Base-by-base conservation (phyloP, 23 red algal genomes). In the Chondrus crispus region DNA sequence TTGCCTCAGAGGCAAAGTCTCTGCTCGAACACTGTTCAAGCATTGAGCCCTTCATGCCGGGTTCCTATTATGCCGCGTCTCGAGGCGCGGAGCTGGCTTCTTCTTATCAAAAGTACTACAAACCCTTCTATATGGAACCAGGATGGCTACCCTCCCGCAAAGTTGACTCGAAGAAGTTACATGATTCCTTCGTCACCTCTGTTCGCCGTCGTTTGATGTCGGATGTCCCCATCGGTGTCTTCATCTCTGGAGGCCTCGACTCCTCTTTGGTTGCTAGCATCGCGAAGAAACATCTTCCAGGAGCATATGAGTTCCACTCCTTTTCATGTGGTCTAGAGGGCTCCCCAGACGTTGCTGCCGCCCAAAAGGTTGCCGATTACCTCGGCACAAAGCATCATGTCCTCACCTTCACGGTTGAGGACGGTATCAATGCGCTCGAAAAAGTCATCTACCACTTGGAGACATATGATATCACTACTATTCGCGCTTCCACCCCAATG, bases 401-500 rank as follows among this genome's bases (percentile, higher is more conserved):
- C 16, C 60, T 95, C 14, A 95, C 91, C 20, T 99, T 99, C 76
- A 99, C 94, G 19, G 94, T 96, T 3, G 94, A 96, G 44, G 86
- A 95, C 47, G 96, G 91, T 7, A 91, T 98, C 60, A 89, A 82
- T 35, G 92, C 92, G 41, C 84, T 98, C 22, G 82, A 93, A 29
- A 69, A 86, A 36, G 96, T 98, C 35, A 90, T 98, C 54, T 93
- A 95, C 42, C 96, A 98, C 54, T 70, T 98, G 48, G 96, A 98
- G 74, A 98, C 96, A 26, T 98, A 95, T 71, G 96, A 98, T 62
- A 85, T 95, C 81, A 95, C 91, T 26, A 95, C 92, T 12, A 92
- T 99, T 53, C 84, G 97, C 22, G 93, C 97, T 64, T 99, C 97
- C 50, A 99, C 94, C 13, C 94, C 97, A 7, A 95, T 94, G 85